Percentiles rank a stretch among this genome's conserved stretches.
Evolutionary conservation across 108 stramenopile species (phyloP).

Genomic region (Pseudonitzschia multistriata): DNA sequence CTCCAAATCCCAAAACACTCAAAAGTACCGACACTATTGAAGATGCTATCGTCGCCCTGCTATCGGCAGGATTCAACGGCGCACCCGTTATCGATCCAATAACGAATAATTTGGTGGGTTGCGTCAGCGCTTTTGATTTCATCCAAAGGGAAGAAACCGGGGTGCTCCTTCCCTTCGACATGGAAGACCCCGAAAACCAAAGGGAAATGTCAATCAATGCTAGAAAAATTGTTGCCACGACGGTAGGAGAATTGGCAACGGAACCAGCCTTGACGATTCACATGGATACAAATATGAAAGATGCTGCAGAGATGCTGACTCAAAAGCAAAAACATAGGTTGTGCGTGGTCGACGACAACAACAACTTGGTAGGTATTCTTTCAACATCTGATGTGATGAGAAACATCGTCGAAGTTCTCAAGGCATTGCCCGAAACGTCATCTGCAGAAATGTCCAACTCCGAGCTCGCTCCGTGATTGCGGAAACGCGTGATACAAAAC

Average conservation of each 20-base stretch:
- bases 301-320: conserved; percentile 32
- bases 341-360: conserved; percentile 33
- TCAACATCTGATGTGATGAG: conserved; percentile 39
- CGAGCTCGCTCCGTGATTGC: not conserved
- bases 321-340: conserved; percentile 22
- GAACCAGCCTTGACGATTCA: conserved; percentile 24
- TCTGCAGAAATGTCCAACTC: not conserved
- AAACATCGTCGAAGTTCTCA: conserved; percentile 27
- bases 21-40: conserved; percentile 27
- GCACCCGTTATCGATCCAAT: conserved; percentile 33
- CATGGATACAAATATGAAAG: conserved; percentile 16
- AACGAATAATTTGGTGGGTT: conserved; percentile 25
- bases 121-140: conserved; percentile 35
- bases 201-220: conserved; percentile 14
- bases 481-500: not conserved
- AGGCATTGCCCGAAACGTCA: conserved; percentile 19
- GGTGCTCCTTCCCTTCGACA: conserved; percentile 27
- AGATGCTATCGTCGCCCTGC: conserved; percentile 28
- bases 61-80: conserved; percentile 16
- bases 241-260: conserved; percentile 35
- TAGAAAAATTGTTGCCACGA: conserved; percentile 29
- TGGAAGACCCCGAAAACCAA: conserved; percentile 14
- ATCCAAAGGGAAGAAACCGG: conserved; percentile 35
- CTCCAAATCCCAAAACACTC: conserved; percentile 21
- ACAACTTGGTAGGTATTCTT: conserved; percentile 30